Conservation (phyloP, 345 rosid genomes). For the Lepidium didymum region DNA sequence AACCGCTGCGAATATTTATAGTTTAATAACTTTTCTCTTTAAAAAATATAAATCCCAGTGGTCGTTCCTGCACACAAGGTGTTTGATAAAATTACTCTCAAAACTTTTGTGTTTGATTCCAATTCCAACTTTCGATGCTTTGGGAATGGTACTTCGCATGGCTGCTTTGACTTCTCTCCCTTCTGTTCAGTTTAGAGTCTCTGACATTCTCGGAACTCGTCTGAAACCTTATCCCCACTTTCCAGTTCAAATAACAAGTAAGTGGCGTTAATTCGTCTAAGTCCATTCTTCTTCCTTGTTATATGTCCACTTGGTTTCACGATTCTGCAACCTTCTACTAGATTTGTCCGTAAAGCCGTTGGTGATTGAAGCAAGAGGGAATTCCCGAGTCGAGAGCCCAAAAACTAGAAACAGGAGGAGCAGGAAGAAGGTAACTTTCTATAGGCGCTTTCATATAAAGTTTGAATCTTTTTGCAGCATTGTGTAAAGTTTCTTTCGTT, state of each 20-base stretch:
- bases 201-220: slow-evolving; percentile 17
- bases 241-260: slow-evolving; percentile 18
- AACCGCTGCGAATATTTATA: not conserved
- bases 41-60: not conserved
- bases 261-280: not conserved
- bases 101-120: too few species aligned
- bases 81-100: slow-evolving; percentile 22
- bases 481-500: not conserved
- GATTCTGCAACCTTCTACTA: not conserved
- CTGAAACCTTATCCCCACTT: not conserved
- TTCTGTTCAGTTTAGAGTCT: slow-evolving; percentile 7
- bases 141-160: slow-evolving; percentile 7
- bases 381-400: slow-evolving; percentile 51
- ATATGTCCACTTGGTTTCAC: not conserved
- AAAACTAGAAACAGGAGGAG: slow-evolving; percentile 60
- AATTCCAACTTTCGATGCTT: slow-evolving; percentile 11
- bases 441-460: not conserved
- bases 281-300: not conserved
- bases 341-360: slow-evolving; percentile 10
- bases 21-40: not conserved
- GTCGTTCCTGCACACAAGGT: slow-evolving; percentile 15
- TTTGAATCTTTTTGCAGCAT: slow-evolving; percentile 1
- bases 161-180: slow-evolving; percentile 12
- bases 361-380: slow-evolving; percentile 47
- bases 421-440: slow-evolving; percentile 55